A percentile compares a stretch with the other conserved stretches of the same genome.
Evolutionary conservation across 768 basidiomycete genomes (phyloP).

Genomic region (Trametes cingulata): DNA sequence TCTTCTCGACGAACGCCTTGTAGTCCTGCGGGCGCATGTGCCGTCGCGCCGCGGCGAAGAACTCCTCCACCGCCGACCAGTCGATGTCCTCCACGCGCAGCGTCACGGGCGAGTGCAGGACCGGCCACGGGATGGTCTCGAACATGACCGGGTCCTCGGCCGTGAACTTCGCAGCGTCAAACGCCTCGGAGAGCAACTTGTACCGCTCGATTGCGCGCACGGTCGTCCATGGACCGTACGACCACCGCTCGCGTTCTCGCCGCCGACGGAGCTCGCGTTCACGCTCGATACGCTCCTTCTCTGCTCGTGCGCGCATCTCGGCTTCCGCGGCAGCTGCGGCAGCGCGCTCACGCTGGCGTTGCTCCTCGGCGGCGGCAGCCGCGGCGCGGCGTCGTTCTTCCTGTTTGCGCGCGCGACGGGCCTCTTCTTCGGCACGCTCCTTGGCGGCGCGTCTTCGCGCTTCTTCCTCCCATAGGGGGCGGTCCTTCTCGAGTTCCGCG

Average conservation of each 20-base stretch:
- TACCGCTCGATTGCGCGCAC: slow-evolving; percentile 73
- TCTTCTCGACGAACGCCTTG: slow-evolving; percentile 65
- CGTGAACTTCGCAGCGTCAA: slow-evolving; percentile 62
- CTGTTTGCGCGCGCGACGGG: slow-evolving; percentile 9
- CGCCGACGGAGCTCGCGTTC: slow-evolving; percentile 46
- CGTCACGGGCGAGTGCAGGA: slow-evolving; percentile 51
- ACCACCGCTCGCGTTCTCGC: slow-evolving; percentile 53
- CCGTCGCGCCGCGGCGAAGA: slow-evolving; percentile 56
- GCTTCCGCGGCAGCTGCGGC: slow-evolving; percentile 25
- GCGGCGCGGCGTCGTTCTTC: slow-evolving; percentile 22
- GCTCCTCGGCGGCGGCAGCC: slow-evolving; percentile 21
- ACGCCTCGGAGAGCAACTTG: slow-evolving; percentile 55
- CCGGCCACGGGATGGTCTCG: slow-evolving; percentile 76
- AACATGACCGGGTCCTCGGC: slow-evolving; percentile 54
- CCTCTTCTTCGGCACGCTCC: slow-evolving; percentile 40
- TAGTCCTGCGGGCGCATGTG: slow-evolving; percentile 64
- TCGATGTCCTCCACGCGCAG: slow-evolving; percentile 67
- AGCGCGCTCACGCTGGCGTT: slow-evolving; percentile 30
- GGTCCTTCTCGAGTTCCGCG: slow-evolving; percentile 64
- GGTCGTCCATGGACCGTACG: slow-evolving; percentile 60
- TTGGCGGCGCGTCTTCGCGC: slow-evolving; percentile 50
- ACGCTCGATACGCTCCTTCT: slow-evolving; percentile 34
- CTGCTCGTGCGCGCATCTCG: slow-evolving; percentile 34
- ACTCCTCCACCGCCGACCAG: slow-evolving; percentile 69
- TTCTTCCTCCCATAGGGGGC: slow-evolving; percentile 60